A percentile compares a stretch with the other conserved stretches of the same genome.
These are phyloP conservation scores for Coleophoma cylindrospora DNA, from an alignment of 2,329 filamentous ascomycete species.

Conservation along the genomic window DNA sequence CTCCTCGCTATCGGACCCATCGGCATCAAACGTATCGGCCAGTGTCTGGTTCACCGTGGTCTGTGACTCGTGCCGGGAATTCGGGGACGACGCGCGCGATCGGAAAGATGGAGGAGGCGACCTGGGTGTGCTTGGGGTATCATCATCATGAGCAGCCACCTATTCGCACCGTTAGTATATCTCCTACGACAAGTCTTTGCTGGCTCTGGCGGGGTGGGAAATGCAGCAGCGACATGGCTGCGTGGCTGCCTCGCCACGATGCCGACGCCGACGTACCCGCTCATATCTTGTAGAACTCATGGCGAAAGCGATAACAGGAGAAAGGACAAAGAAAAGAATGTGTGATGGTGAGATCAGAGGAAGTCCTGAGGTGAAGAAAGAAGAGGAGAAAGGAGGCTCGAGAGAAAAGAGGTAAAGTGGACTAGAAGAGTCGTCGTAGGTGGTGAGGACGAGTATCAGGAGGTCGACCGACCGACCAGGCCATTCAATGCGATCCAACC, in stretches of 20 bases:
- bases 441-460: background rate
- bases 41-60: slow-evolving; percentile 69
- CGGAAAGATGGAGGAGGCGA: slow-evolving; percentile 81
- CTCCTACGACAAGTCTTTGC: slow-evolving; percentile 1
- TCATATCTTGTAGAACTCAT: slow-evolving; percentile 42
- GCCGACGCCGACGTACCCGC: slow-evolving; percentile 38
- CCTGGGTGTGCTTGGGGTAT: slow-evolving; percentile 29
- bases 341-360: slow-evolving; percentile 5
- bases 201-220: slow-evolving; percentile 6
- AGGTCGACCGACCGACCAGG: background rate
- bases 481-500: too few relatives aligned
- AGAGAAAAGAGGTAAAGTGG: slow-evolving; percentile 1
- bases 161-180: slow-evolving; percentile 19
- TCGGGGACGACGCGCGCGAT: slow-evolving; percentile 70
- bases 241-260: too few relatives aligned
- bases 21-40: slow-evolving; percentile 86
- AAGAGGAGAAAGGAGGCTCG: slow-evolving; percentile 8
- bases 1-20: slow-evolving; percentile 66
- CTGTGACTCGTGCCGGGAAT: slow-evolving; percentile 38
- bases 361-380: slow-evolving; percentile 11
- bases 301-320: slow-evolving; percentile 3
- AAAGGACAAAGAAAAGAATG: slow-evolving; percentile 18
- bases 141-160: slow-evolving; percentile 56
- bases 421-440: background rate
- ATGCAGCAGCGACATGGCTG: slow-evolving; percentile 5